Evolutionary conservation across 1,284 basidiomycete species (phyloP), one percentile per base, ranked within the genome.

Genomic region (Moesziomyces aphidis): DNA sequence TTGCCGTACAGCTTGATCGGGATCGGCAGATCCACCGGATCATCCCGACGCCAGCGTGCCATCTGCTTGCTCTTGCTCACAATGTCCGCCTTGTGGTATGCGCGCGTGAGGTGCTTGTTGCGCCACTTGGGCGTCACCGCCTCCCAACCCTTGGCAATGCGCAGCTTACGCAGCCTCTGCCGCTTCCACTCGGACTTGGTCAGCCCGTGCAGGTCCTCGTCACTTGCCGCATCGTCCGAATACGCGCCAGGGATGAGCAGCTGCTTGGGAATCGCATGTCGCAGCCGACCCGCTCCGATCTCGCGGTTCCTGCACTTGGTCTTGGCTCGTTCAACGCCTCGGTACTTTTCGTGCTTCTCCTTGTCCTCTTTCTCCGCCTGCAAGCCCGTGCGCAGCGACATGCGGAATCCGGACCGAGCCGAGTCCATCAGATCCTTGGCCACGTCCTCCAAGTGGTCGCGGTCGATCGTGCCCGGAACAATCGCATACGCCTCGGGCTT

Each of bases 371-470:
- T 71, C 43, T 78, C 73, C 0, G 73, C 76, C 46, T 75, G 71
- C n/a, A 70, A 21, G 17, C 73, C 69, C 1, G 73, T 75, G 2
- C 73, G 65, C 23, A 78, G 61, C 45, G 69, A 73, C 69, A 71
- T 71, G 15, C 76, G 65, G 61, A 76, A 78, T 4, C 76, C 76
- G 19, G 62, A 65, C 22, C 76, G 53, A 5, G 76, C 76, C 7
- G 64, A 69, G 36, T 78, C 76, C 76, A 78, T 75, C 31, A 78
- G 58, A 49, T 78, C 76, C 50, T 78, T 78, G 42, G 76, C 76
- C 5, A 78, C 76, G 23, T 78, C 76, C 34, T 76, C 76, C 15
- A 78, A 42, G 43, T 76, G 73, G 54, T 73, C 69, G 8, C 64
- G 53, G 34, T 75, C 69, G 21, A 76, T 72, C 15, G 73, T 74